Evolutionary conservation across 1,284 basidiomycete species (phyloP), one percentile per base, ranked within the genome.

Genomic region (Sporisorium graminicola): DNA sequence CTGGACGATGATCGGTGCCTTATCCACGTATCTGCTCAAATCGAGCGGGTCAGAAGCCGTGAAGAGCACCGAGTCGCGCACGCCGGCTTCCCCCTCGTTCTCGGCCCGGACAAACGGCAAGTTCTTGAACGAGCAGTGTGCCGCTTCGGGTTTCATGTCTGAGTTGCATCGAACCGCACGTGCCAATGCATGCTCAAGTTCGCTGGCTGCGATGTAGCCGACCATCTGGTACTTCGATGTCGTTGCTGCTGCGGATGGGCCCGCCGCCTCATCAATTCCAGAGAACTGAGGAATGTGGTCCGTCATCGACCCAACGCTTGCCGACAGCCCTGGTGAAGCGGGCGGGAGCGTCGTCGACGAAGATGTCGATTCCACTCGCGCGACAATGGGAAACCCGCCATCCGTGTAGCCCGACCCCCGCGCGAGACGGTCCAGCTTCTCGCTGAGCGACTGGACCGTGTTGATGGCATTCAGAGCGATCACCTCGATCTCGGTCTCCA

Each of bases 151-250:
- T 18, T 54, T 27, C 40, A 66, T 14, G 40, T 71, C 76, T 1
- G 53, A 35, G 16, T 66, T 55, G 10, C 62, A 31, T 16, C 59
- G 65, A 3, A 65, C 42, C 2, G 68, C 59, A 2, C 59, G 44
- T 2, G 62, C 54, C 0, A 82, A 61, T 4, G 94, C 94, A 86
- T 98, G 94, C 81, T 97, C 94, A 29, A 99, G 89, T 86, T 98
- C 96, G 82, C 91, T 94, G 35, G 92, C 90, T 0, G 94, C 94
- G 70, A 98, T 92, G 86, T 95, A 96, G 3, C 95, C 96, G n/a
- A 94, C 89, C 88, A 97, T 89, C 44, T 92, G 89, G 75, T 89
- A 64, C 9, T n/a, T n/a, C n/a, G n/a, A n/a, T n/a, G 61, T 37
- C 75, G 37, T 24, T 13, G 55, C 9, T 14, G 33, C 27, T 4